These are phyloP conservation scores for Podaxis rugospora DNA, from an alignment of 768 basidiomycete species.

Conservation along the genomic window DNA sequence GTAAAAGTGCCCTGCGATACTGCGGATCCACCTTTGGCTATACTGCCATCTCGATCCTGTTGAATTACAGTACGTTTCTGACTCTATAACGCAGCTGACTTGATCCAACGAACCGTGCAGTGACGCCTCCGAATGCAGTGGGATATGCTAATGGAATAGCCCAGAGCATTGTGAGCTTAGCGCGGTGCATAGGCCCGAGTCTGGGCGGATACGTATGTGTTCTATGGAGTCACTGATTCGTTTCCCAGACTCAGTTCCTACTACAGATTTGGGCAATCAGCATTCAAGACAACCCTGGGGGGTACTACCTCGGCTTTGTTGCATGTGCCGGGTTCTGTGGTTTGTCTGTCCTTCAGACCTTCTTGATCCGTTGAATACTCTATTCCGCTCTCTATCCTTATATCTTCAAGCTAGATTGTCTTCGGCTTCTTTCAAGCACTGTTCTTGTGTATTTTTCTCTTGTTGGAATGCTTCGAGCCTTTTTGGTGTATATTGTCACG, in stretches of 20 bases:
- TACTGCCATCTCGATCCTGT: constrained; percentile 83
- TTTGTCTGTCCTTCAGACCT: constrained; percentile 64
- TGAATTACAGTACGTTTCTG: constrained; percentile 67
- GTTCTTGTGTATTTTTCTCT: neutral
- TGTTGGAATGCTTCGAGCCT: neutral
- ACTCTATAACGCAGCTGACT: neutral
- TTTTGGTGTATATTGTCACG: neutral
- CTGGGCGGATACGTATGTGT: constrained; percentile 73
- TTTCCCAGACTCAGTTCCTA: constrained; percentile 12
- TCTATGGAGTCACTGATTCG: neutral
- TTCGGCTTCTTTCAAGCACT: neutral
- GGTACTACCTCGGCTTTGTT: constrained; percentile 74
- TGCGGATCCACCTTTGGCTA: constrained; percentile 88
- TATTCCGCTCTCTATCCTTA: neutral
- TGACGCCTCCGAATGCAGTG: constrained; percentile 87
- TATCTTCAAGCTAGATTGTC: constrained; percentile 8
- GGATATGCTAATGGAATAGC: constrained; percentile 94
- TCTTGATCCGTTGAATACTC: constrained; percentile 57
- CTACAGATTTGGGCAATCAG: constrained; percentile 70
- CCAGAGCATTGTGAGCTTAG: constrained; percentile 91
- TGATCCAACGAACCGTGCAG: constrained; percentile 32
- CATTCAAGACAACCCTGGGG: constrained; percentile 60
- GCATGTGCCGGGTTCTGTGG: constrained; percentile 58
- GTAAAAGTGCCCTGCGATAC: constrained; percentile 72
- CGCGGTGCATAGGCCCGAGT: constrained; percentile 86